Conservation (phyloP, 306 rosid species). For the Comarum palustre region DNA sequence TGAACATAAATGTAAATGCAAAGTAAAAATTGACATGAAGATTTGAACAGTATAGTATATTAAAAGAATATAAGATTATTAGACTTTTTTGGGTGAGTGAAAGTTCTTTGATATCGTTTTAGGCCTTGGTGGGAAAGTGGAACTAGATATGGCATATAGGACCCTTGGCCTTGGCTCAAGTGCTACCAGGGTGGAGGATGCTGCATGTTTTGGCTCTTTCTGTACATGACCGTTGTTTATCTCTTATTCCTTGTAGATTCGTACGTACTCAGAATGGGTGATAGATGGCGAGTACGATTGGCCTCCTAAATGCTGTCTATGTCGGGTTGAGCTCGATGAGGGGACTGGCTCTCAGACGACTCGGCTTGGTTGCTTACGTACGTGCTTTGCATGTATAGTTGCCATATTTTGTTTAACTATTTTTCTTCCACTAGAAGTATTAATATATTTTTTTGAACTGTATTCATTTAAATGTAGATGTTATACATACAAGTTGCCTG, state of each 20-base stretch:
- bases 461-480: conserved; percentile 51
- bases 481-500: conserved; percentile 86
- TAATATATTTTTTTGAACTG: conserved; percentile 7
- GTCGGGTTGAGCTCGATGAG: conserved; percentile 68
- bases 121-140: not conserved
- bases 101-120: not conserved
- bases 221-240: conserved; percentile 20
- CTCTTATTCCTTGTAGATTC: conserved; percentile 51
- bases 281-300: conserved; percentile 93
- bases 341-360: conserved; percentile 68
- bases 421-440: conserved; percentile 13
- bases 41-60: not conserved
- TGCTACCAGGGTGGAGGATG: not conserved
- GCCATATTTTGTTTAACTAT: not conserved
- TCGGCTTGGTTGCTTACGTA: conserved; percentile 98
- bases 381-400: conserved; percentile 41
- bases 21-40: not conserved
- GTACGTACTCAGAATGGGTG: conserved; percentile 97
- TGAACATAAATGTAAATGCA: not conserved
- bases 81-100: not conserved
- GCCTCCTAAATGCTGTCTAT: conserved; percentile 90
- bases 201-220: not conserved
- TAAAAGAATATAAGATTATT: not conserved
- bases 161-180: not conserved
- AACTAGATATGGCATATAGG: not conserved